phyloP scores from a whole-genome alignment of 305 asterid species.

The Andrographis paniculata region DNA sequence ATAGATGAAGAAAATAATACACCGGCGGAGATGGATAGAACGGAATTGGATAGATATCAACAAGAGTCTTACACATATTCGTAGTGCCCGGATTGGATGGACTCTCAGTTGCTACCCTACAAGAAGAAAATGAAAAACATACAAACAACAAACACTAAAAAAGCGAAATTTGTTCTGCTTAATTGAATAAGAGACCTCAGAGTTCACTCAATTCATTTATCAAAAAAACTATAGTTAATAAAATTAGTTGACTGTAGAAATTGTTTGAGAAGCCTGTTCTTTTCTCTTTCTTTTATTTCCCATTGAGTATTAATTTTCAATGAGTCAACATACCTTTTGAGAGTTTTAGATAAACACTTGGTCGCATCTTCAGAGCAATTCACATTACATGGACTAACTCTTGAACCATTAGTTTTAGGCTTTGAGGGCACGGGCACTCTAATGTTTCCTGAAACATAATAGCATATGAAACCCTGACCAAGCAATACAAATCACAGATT shows the following conservation, averaged over 20 bases:
- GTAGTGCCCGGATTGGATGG: slow-evolving; percentile 35
- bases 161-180: slow-evolving; percentile 9
- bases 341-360: slow-evolving; percentile 35
- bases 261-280: not conserved
- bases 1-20: not conserved
- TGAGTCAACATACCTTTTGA: slow-evolving; percentile 35
- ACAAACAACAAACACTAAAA: slow-evolving; percentile 8
- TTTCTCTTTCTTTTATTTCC: not conserved
- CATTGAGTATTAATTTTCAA: not conserved
- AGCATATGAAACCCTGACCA: slow-evolving; percentile 17
- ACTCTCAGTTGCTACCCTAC: slow-evolving; percentile 43
- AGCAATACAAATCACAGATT: too few species aligned
- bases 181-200: slow-evolving; percentile 2
- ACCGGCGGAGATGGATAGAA: slow-evolving; percentile 16
- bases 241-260: slow-evolving; percentile 9
- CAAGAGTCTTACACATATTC: slow-evolving; percentile 31
- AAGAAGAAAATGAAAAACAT: slow-evolving; percentile 16
- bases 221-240: slow-evolving; percentile 9
- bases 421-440: slow-evolving; percentile 23
- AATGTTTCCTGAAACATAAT: slow-evolving; percentile 32
- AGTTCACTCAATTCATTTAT: slow-evolving; percentile 6
- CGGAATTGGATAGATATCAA: slow-evolving; percentile 38
- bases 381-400: slow-evolving; percentile 29
- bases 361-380: slow-evolving; percentile 33
- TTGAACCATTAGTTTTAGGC: slow-evolving; percentile 32